Evolutionary conservation across 306 rosid species (phyloP).

Genomic region (Ormosia emarginata): DNA sequence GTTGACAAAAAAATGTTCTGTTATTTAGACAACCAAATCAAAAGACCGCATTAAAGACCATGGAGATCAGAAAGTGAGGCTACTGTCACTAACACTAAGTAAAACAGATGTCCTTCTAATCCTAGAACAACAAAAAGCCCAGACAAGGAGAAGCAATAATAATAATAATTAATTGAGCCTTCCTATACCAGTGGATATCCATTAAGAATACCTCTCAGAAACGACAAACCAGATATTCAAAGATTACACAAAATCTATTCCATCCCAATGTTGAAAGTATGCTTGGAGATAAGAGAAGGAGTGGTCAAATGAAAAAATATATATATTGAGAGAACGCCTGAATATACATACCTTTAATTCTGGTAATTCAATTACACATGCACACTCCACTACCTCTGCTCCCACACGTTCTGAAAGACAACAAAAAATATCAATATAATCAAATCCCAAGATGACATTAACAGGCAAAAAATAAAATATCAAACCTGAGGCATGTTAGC

Average conservation of each 20-base stretch:
- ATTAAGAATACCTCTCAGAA: no score
- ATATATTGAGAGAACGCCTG: neutral
- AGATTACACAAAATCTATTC: neutral
- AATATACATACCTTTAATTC: conserved; percentile 46
- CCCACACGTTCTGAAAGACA: conserved; percentile 56
- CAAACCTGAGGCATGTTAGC: neutral
- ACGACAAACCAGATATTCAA: no score
- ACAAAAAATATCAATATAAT: neutral
- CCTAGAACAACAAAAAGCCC: neutral
- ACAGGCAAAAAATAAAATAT: neutral
- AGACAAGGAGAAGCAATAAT: neutral
- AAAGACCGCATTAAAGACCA: neutral
- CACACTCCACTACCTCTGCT: conserved; percentile 75
- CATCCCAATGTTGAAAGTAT: neutral
- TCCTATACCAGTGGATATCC: no score
- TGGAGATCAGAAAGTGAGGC: neutral
- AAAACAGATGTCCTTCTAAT: neutral
- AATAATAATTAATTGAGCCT: no score
- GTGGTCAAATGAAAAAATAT: neutral
- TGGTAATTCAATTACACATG: conserved; percentile 63
- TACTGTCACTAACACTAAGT: neutral
- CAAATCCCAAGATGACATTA: neutral
- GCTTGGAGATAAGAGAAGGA: neutral
- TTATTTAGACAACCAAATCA: no score
- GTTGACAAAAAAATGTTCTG: neutral